Evolutionary conservation across 345 rosid genomes (phyloP).

Genomic region (Dimocarpus longan): DNA sequence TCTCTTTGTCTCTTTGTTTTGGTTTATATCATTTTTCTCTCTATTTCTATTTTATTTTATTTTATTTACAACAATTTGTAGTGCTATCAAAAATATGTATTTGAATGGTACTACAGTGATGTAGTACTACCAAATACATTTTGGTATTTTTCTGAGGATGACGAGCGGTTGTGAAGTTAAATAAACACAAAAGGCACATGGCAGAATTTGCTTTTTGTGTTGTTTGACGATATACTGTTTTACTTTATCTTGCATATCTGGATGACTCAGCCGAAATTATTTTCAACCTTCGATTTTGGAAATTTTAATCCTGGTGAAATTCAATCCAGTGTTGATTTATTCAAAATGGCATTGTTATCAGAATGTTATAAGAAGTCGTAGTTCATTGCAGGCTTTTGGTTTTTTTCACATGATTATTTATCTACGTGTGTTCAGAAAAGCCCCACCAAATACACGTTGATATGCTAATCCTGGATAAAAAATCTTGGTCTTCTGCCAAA

Average conservation of each 20-base stretch:
- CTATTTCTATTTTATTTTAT: no score
- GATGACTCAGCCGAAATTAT: not conserved
- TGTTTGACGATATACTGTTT: not conserved
- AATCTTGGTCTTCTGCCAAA: no score
- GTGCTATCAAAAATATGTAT: not conserved
- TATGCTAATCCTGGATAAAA: no score
- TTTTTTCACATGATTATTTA: no score
- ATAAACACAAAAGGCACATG: not conserved
- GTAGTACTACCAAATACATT: not conserved
- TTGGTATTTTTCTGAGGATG: not conserved
- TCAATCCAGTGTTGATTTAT: not conserved
- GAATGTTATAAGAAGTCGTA: no score
- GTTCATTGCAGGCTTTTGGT: no score
- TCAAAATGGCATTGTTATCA: not conserved
- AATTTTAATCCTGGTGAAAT: not conserved
- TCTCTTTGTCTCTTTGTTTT: no score
- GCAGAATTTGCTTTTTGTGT: not conserved
- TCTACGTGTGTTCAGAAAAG: no score
- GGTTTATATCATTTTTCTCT: no score
- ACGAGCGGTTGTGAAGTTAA: not conserved
- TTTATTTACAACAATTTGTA: not conserved
- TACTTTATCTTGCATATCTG: not conserved
- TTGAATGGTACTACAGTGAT: not conserved
- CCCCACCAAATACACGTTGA: no score
- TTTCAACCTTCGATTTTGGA: not conserved